Base-by-base conservation (phyloP, 2,329 filamentous ascomycete species). In the Aspergillus sp. region DNA sequence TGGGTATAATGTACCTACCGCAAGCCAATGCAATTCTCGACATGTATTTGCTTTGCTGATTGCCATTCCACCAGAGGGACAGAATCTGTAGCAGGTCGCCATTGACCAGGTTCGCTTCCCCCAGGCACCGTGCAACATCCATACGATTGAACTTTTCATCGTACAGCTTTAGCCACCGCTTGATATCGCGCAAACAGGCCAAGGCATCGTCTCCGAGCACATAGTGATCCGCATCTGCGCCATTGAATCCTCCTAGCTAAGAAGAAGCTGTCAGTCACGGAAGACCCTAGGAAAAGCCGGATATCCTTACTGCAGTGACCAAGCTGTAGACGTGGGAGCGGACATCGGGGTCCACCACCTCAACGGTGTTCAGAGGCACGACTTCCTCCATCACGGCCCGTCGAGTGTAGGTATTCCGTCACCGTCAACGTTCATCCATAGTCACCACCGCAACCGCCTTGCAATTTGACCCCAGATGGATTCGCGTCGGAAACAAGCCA, bases 91-190 rank as follows among this genome's bases (percentile, higher is more conserved):
- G 82, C 59, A 99, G 80, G 77, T 99, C 95, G 54, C 92, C 91
- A 72, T 90, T 90, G 60, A 98, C 87, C n/a, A 99, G 79, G 72
- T 97, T 97, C 49, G 93, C 91, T 77, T 98, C 93, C 72, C 92
- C 89, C 68, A 98, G 83, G 76, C 93, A 97, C 79, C 95, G 86
- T 64, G 94, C 93, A 62, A 99, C 95, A 74, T 99, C 95, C 83
- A 96, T 90, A 68, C 94, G 90, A 74, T 97, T 96, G 66, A 90
- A 88, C 76, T 96, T 96, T 74, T 96, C 91, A 76, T 97, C 93
- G 82, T 95, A 95, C 65, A 97, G 87, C 69, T 92, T 93, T 68
- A 99, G 85, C 95, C 95, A 99, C 86, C 90, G 90, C 74, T 95
- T 94, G 58, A 99, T 84, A 79, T 99, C 95, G 65, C 94, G 93